These are phyloP conservation scores for Penicillium nucicola DNA, from an alignment of 495 filamentous ascomycete species.

Conservation along the genomic window DNA sequence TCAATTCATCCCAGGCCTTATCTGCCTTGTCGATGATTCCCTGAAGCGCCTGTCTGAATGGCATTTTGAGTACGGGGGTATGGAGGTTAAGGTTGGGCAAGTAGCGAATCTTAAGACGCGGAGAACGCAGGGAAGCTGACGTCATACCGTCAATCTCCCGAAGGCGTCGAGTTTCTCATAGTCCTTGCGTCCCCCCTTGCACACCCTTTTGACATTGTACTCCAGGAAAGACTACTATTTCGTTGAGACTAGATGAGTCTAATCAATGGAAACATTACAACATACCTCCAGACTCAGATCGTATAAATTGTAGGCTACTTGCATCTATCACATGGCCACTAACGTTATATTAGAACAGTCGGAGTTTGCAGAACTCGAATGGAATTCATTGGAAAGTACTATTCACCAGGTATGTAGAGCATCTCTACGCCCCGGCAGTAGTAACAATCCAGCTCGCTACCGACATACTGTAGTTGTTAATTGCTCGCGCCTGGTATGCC, in stretches of 20 bases:
- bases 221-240: conserved; percentile 5
- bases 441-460: conserved; percentile 2
- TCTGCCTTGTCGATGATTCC: conserved; percentile 25
- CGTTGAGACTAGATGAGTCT: conserved; percentile 2
- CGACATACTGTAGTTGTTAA: too few relatives aligned
- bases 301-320: not conserved
- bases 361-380: too few relatives aligned
- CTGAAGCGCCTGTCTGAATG: conserved; percentile 27
- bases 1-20: conserved; percentile 23
- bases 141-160: conserved; percentile 17
- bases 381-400: too few relatives aligned
- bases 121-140: conserved; percentile 21
- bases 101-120: conserved; percentile 4
- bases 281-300: not conserved
- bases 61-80: conserved; percentile 21
- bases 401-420: too few relatives aligned
- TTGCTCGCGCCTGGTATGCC: too few relatives aligned
- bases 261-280: conserved; percentile 4
- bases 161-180: not conserved
- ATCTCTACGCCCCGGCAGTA: conserved; percentile 5
- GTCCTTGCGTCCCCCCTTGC: conserved; percentile 1
- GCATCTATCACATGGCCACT: conserved; percentile 2
- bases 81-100: conserved; percentile 11
- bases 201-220: conserved; percentile 4
- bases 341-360: too few relatives aligned